Evolutionary conservation across 805 yeast species (phyloP), one percentile per base, ranked within the genome.

Genomic region (Wickerhamiella spandovensis): DNA sequence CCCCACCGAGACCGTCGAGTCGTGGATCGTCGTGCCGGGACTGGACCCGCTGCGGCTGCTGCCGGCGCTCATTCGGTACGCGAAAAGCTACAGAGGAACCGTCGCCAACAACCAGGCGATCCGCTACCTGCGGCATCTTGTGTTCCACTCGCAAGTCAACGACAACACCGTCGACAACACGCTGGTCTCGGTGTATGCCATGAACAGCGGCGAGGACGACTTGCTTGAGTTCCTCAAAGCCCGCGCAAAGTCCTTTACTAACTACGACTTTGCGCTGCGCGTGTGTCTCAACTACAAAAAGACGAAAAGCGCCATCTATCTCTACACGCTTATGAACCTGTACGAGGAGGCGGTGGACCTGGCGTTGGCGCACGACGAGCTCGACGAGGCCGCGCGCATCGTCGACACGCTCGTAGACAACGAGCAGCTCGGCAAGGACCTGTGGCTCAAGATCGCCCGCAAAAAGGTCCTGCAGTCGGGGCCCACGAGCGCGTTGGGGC

Each of bases 331-430:
- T 47, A 66, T 86, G 64, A 77, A 73, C 3, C 71, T 84, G 44
- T 84, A 74, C 60, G 95, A 87, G 53, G 88, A 84, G 49, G 97
- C 97, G 0, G 78, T 89, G 35, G 72, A 72, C 46, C 63, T 92
- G 50, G 90, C 96, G 0, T 67, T 92, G 44, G 72, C 76, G 3
- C 67, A 77, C 53, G 76, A 76, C 32, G 67, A 82, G 57, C 65
- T 78, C 5, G 81, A 79, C 22, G 67, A 77, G 43, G 89, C 83
- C 1, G 71, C 73, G 25, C 62, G 71, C 2, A 72, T 78, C 9
- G 83, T 84, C 2, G 81, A 78, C 53, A 72, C 72, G 53, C 32
- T 44, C 6, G 64, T 58, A n/a, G 72, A 70, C 25, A 73, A 74
- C 50, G 72, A 70, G 32, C 71, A 70, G 41, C 62, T 76, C 23